phyloP scores from a whole-genome alignment of 768 basidiomycete genomes.

The Lactarius tabidus region DNA sequence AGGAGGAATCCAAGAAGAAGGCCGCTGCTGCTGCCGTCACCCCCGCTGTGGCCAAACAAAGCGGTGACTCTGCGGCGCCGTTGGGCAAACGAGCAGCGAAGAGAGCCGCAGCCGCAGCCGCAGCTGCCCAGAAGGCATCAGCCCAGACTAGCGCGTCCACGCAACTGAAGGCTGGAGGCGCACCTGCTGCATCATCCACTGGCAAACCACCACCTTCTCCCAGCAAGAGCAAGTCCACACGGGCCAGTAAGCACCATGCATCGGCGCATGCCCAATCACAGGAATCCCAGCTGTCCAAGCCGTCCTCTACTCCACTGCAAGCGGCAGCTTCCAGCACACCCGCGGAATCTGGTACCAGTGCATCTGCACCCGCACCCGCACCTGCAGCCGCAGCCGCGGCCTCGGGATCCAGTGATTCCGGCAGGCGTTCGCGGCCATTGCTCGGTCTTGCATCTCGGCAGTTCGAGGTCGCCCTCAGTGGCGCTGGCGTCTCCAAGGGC shows the following conservation, averaged over 20 bases:
- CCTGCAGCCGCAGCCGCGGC: too few species aligned
- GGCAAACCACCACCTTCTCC: constrained; percentile 10
- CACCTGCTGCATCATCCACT: background rate
- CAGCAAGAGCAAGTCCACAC: constrained; percentile 14
- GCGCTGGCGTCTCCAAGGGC: constrained; percentile 51
- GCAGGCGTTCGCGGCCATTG: constrained; percentile 42
- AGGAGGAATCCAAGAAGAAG: constrained; percentile 41
- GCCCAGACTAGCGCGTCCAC: constrained; percentile 7
- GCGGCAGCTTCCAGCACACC: constrained; percentile 9
- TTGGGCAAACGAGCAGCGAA: constrained; percentile 39
- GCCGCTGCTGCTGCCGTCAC: constrained; percentile 14
- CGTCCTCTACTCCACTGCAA: background rate
- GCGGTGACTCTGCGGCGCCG: constrained; percentile 27
- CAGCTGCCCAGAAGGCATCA: constrained; percentile 15
- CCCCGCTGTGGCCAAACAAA: constrained; percentile 23
- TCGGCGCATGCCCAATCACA: constrained; percentile 9
- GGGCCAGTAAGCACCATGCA: constrained; percentile 14
- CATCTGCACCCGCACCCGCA: constrained; percentile 12
- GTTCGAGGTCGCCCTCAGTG: constrained; percentile 68
- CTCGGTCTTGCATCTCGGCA: constrained; percentile 62
- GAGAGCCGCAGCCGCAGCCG: constrained; percentile 28
- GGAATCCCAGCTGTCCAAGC: constrained; percentile 8
- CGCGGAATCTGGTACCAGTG: background rate
- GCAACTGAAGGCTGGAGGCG: constrained; percentile 10
- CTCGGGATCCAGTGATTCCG: constrained; percentile 36